Evolutionary conservation across 164 flowering plant species (phyloP), one percentile per base, ranked within the genome.

Genomic region (Magnolia changhungtana): DNA sequence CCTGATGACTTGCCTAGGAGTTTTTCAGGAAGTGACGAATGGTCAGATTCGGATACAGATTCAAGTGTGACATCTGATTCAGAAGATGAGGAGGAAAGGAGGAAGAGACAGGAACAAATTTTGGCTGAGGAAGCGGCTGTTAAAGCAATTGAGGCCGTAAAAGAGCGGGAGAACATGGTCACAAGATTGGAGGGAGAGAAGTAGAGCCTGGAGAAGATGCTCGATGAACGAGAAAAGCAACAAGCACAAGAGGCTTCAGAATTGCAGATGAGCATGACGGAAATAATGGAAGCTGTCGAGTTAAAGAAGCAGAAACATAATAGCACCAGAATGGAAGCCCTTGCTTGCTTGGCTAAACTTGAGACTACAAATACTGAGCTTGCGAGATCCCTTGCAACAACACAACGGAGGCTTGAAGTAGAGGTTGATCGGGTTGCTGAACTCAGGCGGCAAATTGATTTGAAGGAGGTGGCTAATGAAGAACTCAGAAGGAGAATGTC

Each of bases 141-240:
- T 71, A 91, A 83, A 89, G 99, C 97, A 71, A 78, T 77, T 50
- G 89, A 84, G 79, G 93, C 92, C 37, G 89, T 93, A 58, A 89
- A 88, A 84, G 97, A 92, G 68, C 89, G 87, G 5, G 99, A 96
- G 84, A 89, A 93, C 78, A 55, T 83, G 75, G 92, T 93, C 71
- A 97, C 99, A 37, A 87, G 87, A 81, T 84, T 96, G 82, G 99
- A 96, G 81, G 98, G 98, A 23, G 98, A 96, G 86, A 96, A 92
- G 78, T 90, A 91, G 80, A 93, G 97, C 84, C 84, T 96, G 75
- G 98, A 91, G 89, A 93, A 94, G 81, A 93, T 92, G 80, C 88
- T 96, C 59, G 97, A 91, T 68, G 99, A 93, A 80, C 89, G 92
- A 66, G 95, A 90, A 55, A 92, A 84, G 79, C 95, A 93, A 80